Conservation (phyloP, 345 rosid genomes). For the Syzygium grande region DNA sequence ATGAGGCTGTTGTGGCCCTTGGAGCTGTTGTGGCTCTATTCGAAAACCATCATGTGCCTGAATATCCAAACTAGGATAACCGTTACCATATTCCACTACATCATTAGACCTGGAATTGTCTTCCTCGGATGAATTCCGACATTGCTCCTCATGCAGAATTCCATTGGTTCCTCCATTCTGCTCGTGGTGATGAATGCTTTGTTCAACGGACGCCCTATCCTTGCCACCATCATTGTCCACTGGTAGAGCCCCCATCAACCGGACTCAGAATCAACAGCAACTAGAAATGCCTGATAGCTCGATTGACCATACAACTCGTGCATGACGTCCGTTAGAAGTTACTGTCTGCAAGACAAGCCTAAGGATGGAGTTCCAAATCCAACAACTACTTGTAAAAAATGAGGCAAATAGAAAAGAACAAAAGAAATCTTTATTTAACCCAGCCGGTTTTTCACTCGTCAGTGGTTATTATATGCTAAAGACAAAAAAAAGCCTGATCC, state of each 20-base stretch:
- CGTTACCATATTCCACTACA: conserved; percentile 15
- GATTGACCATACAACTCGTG: background rate
- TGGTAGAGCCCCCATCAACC: conserved; percentile 26
- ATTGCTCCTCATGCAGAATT: conserved; percentile 25
- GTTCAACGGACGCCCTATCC: background rate
- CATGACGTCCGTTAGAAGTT: background rate
- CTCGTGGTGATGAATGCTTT: conserved; percentile 17
- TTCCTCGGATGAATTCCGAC: conserved; percentile 38
- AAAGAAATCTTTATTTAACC: background rate
- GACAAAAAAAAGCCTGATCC: background rate
- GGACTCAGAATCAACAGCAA: conserved; percentile 24
- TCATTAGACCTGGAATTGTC: conserved; percentile 30
- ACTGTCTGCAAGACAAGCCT: background rate
- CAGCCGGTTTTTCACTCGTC: background rate
- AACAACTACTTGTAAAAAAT: background rate
- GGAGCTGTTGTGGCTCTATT: conserved; percentile 14
- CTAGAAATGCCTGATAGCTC: conserved; percentile 6
- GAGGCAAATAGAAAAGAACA: background rate
- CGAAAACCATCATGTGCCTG: conserved; percentile 8
- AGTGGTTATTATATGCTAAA: background rate
- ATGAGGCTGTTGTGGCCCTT: conserved; percentile 38
- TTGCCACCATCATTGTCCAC: conserved; percentile 6
- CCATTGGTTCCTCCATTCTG: conserved; percentile 30
- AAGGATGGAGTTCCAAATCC: background rate
- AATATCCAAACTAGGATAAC: conserved; percentile 13